A percentile compares a stretch with the other conserved stretches of the same genome.
These are phyloP conservation scores for Bassia scoparia DNA, from an alignment of 148 eudicot species.

Conservation along the genomic window DNA sequence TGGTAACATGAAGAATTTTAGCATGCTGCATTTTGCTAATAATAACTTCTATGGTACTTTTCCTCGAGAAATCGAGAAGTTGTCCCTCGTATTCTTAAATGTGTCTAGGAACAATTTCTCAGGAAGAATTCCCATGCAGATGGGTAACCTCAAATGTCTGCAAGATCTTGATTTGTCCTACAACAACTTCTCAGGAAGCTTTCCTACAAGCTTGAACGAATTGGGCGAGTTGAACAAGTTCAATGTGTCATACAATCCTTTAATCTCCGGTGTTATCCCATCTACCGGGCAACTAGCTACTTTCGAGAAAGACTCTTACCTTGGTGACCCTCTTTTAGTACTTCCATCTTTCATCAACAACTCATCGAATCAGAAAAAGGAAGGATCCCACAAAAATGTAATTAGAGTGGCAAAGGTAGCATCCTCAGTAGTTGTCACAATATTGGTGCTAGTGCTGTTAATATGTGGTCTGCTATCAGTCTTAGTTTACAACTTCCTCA, in stretches of 20 bases:
- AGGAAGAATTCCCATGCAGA: slow-evolving; percentile 50
- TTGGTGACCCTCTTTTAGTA: slow-evolving; percentile 60
- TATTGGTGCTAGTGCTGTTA: slow-evolving; percentile 46
- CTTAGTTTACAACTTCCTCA: slow-evolving; percentile 34
- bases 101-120: slow-evolving; percentile 58
- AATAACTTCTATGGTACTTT: slow-evolving; percentile 56
- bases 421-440: slow-evolving; percentile 38
- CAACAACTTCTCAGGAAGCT: slow-evolving; percentile 82
- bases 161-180: slow-evolving; percentile 72
- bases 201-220: slow-evolving; percentile 56
- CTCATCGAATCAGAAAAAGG: slow-evolving; percentile 7
- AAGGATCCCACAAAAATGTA: neutral
- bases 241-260: slow-evolving; percentile 76
- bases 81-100: slow-evolving; percentile 68
- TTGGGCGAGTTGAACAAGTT: slow-evolving; percentile 68
- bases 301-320: slow-evolving; percentile 64
- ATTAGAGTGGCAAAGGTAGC: slow-evolving; percentile 26
- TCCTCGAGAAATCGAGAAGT: slow-evolving; percentile 49
- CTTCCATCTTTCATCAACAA: slow-evolving; percentile 53
- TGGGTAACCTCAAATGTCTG: slow-evolving; percentile 67
- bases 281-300: slow-evolving; percentile 75
- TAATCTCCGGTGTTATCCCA: slow-evolving; percentile 66
- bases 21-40: slow-evolving; percentile 67
- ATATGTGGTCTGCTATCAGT: slow-evolving; percentile 48
- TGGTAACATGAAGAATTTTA: slow-evolving; percentile 71